These are phyloP conservation scores for Allodekkera sacchari DNA, from an alignment of 805 yeast genomes.

Conservation along the genomic window DNA sequence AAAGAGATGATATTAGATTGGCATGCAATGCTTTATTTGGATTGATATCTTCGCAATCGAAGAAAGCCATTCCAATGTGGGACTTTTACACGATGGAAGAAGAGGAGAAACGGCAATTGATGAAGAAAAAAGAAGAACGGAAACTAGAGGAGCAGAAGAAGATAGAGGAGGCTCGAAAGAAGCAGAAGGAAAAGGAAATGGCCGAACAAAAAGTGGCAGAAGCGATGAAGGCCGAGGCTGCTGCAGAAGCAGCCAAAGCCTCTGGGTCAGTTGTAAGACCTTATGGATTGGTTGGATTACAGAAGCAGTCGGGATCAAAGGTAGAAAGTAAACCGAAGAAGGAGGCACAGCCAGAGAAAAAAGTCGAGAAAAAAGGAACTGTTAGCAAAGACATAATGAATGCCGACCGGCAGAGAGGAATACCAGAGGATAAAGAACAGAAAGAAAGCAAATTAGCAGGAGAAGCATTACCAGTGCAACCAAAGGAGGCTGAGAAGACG, in stretches of 20 bases:
- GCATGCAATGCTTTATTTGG: conserved; percentile 69
- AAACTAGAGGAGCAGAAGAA: conserved; percentile 12
- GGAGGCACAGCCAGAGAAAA: conserved; percentile 1
- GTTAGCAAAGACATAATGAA: no score
- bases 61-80: conserved; percentile 42
- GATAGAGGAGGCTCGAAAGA: conserved; percentile 9
- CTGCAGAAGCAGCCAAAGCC: conserved; percentile 1
- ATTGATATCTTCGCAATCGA: conserved; percentile 47
- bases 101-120: conserved; percentile 28
- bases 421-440: conserved; percentile 1
- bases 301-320: no score
- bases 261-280: conserved; percentile 12
- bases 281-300: conserved; percentile 23
- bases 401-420: conserved; percentile 3
- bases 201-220: conserved; percentile 9
- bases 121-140: conserved; percentile 15
- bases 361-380: not conserved
- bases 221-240: conserved; percentile 4
- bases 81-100: conserved; percentile 47
- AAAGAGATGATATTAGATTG: conserved; percentile 71
- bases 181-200: conserved; percentile 9
- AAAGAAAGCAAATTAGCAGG: not conserved
- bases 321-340: conserved; percentile 9
- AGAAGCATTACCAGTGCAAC: not conserved
- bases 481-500: conserved; percentile 1